Base-by-base conservation (phyloP, 2,329 filamentous ascomycete genomes). In the Hypomyces rosellus region DNA sequence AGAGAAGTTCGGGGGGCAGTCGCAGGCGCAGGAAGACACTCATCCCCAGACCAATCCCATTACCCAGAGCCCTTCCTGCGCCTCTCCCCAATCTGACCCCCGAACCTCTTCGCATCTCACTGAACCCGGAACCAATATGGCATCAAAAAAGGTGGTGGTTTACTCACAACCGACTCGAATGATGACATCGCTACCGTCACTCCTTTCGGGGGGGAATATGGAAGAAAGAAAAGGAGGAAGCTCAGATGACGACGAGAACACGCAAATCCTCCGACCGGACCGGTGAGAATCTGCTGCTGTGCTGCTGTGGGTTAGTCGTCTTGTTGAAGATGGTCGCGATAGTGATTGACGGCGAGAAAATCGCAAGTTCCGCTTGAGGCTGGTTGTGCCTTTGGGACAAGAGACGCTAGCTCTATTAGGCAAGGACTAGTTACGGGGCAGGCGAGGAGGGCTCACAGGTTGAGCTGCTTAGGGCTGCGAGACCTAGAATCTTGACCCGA, bases 81-180 rank as follows among this genome's bases (percentile, higher is more conserved):
- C 52, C 16, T 14, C 36, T 44, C 20, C 11, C 20, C 37, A 39
- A 15, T 47, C 20, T 41, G 36, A 39, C 40, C 46, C 46, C 49
- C 48, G 25, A 41, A 12, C 45, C 39, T 34, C 45, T 50, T 50
- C 36, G 44, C 36, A 34, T 40, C 12, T 45, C 38, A 47, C 48
- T 41, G 48, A 47, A 48, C 37, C 48, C 22, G 41, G 48, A 5
- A 39, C 45, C 41, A 34, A 48, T 36, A 20, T 50, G 39, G 52
- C 42, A 40, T 37, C 20, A 20, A 52, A 43, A 30, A 52, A 43
- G 22, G 36, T 53, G 46, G 46, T 50, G 56, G 52, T 49, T 30
- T 66, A 85, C 82, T 84, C 75, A 85, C 82, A 77, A 84, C 81
- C 73, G 74, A 70, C 77, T 85, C 82, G 74, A 85, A 85, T 68